phyloP scores from a whole-genome alignment of 1,284 basidiomycete species.

The Somion occarium region DNA sequence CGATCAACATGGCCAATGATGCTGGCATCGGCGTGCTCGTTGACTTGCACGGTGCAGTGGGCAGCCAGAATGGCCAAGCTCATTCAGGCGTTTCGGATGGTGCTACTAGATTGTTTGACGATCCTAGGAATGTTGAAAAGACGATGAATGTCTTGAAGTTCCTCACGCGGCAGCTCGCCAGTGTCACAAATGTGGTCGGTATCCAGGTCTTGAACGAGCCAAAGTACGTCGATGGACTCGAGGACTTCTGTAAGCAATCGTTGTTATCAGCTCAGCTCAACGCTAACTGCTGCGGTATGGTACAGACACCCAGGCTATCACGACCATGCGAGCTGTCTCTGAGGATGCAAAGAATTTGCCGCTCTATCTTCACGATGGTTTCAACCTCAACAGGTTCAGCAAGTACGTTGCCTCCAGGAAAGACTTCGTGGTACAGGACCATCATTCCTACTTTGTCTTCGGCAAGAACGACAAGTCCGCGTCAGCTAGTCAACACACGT shows the following conservation, averaged over 20 bases:
- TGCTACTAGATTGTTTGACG: constrained; percentile 49
- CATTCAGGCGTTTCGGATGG: constrained; percentile 75
- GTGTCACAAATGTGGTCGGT: constrained; percentile 72
- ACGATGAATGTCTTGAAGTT: constrained; percentile 57
- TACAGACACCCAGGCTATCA: constrained; percentile 50
- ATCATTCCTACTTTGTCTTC: constrained; percentile 76
- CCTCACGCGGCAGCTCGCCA: constrained; percentile 50
- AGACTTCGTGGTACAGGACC: constrained; percentile 75
- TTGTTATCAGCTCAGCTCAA: constrained; percentile 3
- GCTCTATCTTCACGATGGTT: constrained; percentile 74
- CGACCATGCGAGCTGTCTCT: constrained; percentile 45
- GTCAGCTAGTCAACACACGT: constrained; percentile 45
- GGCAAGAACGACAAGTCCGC: constrained; percentile 41
- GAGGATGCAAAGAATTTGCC: constrained; percentile 48
- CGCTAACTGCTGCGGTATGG: too few relatives aligned
- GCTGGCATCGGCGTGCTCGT: constrained; percentile 69
- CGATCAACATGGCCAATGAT: constrained; percentile 65
- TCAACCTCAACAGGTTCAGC: constrained; percentile 56
- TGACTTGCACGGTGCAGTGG: constrained; percentile 71
- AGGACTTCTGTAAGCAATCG: constrained; percentile 46
- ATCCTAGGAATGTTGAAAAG: constrained; percentile 45
- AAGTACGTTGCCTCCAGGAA: constrained; percentile 47
- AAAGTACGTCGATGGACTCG: constrained; percentile 38
- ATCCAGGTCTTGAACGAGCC: constrained; percentile 80
- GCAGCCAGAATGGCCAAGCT: constrained; percentile 66